Evolutionary conservation across 805 yeast species (phyloP).

Genomic region (Saccharomycopsis schoenii): DNA sequence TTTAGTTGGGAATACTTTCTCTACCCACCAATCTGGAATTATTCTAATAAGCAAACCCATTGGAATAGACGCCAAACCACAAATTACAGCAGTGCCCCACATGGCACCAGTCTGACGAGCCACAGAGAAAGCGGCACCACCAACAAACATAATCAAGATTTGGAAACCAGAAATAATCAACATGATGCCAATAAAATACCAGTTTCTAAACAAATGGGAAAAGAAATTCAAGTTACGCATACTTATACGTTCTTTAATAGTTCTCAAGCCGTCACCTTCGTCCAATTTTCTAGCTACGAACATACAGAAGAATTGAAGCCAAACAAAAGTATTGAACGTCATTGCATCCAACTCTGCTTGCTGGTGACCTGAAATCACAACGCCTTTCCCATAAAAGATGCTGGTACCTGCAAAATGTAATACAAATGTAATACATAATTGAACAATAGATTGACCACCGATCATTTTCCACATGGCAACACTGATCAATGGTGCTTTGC

Average conservation of each 20-base stretch:
- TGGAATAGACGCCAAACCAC: slow-evolving; percentile 78
- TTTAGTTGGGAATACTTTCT: slow-evolving; percentile 53
- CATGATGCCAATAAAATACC: slow-evolving; percentile 69
- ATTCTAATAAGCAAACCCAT: slow-evolving; percentile 67
- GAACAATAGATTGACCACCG: slow-evolving; percentile 72
- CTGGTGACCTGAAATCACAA: slow-evolving; percentile 31
- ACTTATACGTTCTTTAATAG: slow-evolving; percentile 49
- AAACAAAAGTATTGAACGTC: slow-evolving; percentile 93
- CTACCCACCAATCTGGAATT: slow-evolving; percentile 73
- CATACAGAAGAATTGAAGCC: slow-evolving; percentile 94
- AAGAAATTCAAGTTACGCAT: slow-evolving; percentile 68
- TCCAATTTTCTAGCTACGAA: slow-evolving; percentile 86
- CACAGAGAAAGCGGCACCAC: slow-evolving; percentile 90
- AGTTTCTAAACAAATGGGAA: slow-evolving; percentile 71
- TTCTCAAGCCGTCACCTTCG: slow-evolving; percentile 63
- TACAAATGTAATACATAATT: slow-evolving; percentile 67
- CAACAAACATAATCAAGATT: slow-evolving; percentile 86
- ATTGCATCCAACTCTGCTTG: slow-evolving; percentile 60
- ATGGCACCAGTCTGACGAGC: slow-evolving; percentile 67
- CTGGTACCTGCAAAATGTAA: slow-evolving; percentile 69
- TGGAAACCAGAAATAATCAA: slow-evolving; percentile 74
- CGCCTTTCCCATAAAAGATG: slow-evolving; percentile 37
- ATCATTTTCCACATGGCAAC: slow-evolving; percentile 99
- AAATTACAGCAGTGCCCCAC: slow-evolving; percentile 83
- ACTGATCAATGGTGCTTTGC: slow-evolving; percentile 69